Evolutionary conservation across 2,329 filamentous ascomycete species (phyloP).

Genomic region (Paecilomyces sp.): DNA sequence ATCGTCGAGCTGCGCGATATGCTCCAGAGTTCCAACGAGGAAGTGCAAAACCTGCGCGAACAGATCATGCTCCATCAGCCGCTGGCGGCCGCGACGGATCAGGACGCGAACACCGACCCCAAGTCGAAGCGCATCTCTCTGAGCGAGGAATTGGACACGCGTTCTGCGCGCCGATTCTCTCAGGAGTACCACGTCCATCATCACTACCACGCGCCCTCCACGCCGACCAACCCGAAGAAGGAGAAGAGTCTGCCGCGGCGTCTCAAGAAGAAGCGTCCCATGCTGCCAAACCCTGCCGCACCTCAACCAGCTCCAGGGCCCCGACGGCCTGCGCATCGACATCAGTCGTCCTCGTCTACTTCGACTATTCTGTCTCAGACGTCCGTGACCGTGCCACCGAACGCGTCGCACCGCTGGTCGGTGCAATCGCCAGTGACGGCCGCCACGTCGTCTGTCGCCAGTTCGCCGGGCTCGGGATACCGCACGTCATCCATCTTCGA

Average conservation of each 20-base stretch:
- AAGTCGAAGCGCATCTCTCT: constrained; percentile 41
- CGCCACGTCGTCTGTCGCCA: constrained; percentile 65
- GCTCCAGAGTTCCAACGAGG: constrained; percentile 84
- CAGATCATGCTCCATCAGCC: constrained; percentile 76
- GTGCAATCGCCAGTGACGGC: constrained; percentile 40
- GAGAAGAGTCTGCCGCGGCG: constrained; percentile 51
- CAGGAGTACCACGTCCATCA: constrained; percentile 89
- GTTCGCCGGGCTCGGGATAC: constrained; percentile 64
- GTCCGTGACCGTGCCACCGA: constrained; percentile 50
- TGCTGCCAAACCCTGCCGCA: constrained; percentile 49
- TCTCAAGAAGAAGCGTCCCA: constrained; percentile 65
- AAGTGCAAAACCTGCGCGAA: constrained; percentile 79
- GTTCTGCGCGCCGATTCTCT: constrained; percentile 42
- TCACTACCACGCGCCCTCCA: constrained; percentile 72
- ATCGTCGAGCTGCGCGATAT: constrained; percentile 88
- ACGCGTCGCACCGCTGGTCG: constrained; percentile 29
- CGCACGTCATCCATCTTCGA: constrained; percentile 70
- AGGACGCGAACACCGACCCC: constrained; percentile 9
- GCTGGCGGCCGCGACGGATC: constrained; percentile 29
- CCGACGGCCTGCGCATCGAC: constrained; percentile 12
- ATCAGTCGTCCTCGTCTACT: constrained; percentile 39
- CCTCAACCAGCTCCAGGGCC: constrained; percentile 23
- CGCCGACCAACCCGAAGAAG: constrained; percentile 42
- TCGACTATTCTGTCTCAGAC: constrained; percentile 58
- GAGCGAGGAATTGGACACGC: constrained; percentile 61